Conservation (phyloP, 2,329 filamentous ascomycete species). For the Fusarium begoniae region DNA sequence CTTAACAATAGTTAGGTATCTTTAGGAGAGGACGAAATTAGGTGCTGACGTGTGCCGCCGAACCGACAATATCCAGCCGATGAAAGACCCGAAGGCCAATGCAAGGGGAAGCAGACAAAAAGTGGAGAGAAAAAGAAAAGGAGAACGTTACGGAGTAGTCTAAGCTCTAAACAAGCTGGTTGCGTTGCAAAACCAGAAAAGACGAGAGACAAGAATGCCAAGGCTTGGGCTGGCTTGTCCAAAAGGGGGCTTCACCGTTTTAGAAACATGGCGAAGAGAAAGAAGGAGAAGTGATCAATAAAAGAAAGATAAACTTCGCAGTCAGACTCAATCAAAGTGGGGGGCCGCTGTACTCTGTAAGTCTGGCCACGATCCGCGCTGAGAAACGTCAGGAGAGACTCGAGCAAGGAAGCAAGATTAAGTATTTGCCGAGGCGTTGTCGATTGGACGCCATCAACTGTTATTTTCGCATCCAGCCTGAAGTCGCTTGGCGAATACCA, state of each 20-base stretch:
- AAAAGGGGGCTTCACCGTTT: conserved; percentile 6
- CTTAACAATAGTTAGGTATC: background rate
- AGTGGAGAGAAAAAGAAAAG: conserved; percentile 23
- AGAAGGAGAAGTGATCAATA: background rate
- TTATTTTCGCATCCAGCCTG: conserved; percentile 3
- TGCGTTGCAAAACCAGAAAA: background rate
- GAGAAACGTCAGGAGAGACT: conserved; percentile 13
- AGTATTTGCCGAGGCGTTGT: background rate
- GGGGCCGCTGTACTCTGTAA: background rate
- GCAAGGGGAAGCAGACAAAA: conserved; percentile 16
- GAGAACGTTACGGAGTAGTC: background rate
- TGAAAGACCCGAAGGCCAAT: conserved; percentile 1
- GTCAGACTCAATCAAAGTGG: background rate
- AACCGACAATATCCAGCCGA: conserved; percentile 4
- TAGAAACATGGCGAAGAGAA: background rate
- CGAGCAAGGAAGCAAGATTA: background rate
- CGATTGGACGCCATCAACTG: background rate
- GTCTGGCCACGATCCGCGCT: background rate
- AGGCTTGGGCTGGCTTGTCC: background rate
- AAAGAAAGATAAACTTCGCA: background rate
- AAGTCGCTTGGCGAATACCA: conserved; percentile 7
- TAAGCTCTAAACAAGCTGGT: background rate
- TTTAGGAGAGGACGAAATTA: conserved; percentile 31
- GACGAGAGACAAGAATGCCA: background rate
- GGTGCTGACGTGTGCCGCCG: conserved; percentile 37